Evolutionary conservation across 1,284 basidiomycete genomes (phyloP), one percentile per base, ranked within the genome.

Genomic region (Pyrrhoderma noxium): DNA sequence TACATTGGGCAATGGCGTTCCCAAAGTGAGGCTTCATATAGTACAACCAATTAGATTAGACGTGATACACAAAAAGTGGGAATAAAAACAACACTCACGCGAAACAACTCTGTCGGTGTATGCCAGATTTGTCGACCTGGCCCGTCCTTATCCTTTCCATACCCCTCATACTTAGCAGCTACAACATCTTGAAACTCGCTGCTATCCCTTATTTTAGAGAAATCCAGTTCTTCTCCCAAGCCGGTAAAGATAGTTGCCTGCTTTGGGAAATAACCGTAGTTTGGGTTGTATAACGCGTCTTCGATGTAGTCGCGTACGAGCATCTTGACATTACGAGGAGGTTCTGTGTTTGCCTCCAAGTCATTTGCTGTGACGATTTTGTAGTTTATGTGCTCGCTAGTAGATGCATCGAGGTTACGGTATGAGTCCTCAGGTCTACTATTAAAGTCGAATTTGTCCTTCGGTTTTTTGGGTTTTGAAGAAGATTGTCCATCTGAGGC

Each of bases 91-190:
- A 8, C 8, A 65, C 78, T 56, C 61, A 93, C 94, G 78, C 95
- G 93, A 76, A 99, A 98, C 37, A 99, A 71, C 66, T 99, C 95
- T 1, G 93, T 97, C 0, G 96, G 96, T 0, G 96, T 99, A 70
- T 99, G 96, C 96, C 96, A 99, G 49, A 99, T 76, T 67, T 99
- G 96, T 60, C 82, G 77, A 3, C 93, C 93, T 13, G 88, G 80
- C 2, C 89, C 87, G 35, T 79, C 75, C 47, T 73, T 74, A 59
- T 83, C 76, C 54, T 68, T 70, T 16, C 79, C 84, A 60, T 89
- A 89, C 11, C 74, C 72, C 37, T 77, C 75, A 64, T 96, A 96
- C 57, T 83, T 77, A 60, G 73, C 70, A 23, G 88, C 85, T 13
- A 98, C 81, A 50, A 82, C 76, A 43, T 84, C 80, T 65, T 96